phyloP scores from a whole-genome alignment of 2,329 filamentous ascomycete genomes.

The Drechslerella dactyloides region DNA sequence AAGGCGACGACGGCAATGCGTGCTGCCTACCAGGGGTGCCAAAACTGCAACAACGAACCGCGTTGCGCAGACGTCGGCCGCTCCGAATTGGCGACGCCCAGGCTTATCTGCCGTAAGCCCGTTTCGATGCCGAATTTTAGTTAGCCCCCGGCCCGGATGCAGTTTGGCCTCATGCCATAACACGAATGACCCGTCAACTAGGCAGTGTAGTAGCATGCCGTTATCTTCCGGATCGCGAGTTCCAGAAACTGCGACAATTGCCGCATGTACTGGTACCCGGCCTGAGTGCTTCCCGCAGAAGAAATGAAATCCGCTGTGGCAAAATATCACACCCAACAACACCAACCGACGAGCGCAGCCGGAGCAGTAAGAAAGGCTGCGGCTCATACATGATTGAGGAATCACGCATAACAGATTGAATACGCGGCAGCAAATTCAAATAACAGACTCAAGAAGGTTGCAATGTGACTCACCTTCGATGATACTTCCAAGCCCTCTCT shows the following conservation, averaged over 20 bases:
- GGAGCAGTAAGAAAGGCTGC: background rate
- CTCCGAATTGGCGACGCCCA: background rate
- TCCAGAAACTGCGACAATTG: background rate
- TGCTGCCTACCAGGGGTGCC: background rate
- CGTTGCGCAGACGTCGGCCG: slow-evolving; percentile 5
- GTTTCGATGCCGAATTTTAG: background rate
- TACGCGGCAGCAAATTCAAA: background rate
- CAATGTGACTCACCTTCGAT: slow-evolving; percentile 34
- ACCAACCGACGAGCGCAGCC: background rate
- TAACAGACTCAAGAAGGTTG: slow-evolving; percentile 1
- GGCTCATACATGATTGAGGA: too few relatives aligned
- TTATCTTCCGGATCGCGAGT: slow-evolving; percentile 4
- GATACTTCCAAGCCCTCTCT: slow-evolving; percentile 26
- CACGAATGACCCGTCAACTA: background rate
- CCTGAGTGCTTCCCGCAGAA: background rate
- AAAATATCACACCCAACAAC: slow-evolving; percentile 31
- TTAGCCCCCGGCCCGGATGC: too few relatives aligned
- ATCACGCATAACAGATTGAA: background rate
- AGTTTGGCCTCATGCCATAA: background rate
- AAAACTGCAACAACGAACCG: slow-evolving; percentile 1
- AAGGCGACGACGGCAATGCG: background rate
- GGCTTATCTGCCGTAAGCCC: background rate
- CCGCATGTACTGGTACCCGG: background rate
- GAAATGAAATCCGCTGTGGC: background rate
- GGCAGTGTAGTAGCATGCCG: background rate